Conservation (phyloP, 192 early-diverging fungal species). For the Pilaira anomala region DNA sequence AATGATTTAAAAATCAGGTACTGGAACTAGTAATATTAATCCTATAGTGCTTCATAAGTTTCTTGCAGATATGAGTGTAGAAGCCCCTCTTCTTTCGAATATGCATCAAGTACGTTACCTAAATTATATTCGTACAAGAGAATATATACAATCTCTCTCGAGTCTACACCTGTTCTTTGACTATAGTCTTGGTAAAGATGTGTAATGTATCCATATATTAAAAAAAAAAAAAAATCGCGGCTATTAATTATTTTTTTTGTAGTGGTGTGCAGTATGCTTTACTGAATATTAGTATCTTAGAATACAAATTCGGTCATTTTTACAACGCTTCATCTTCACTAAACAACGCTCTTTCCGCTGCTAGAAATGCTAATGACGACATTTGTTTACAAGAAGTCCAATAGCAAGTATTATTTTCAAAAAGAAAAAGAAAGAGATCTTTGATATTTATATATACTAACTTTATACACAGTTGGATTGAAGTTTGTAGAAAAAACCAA, state of each 20-base stretch:
- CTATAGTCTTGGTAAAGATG: not conserved
- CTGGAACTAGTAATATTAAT: not conserved
- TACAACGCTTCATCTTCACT: slow-evolving; percentile 9
- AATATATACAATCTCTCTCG: slow-evolving; percentile 1
- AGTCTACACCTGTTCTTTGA: not conserved
- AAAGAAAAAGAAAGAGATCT: too few relatives aligned
- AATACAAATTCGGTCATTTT: slow-evolving; percentile 7
- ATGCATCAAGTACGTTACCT: not conserved
- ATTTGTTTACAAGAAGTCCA: slow-evolving; percentile 10
- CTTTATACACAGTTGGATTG: slow-evolving; percentile 1
- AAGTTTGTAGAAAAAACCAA: slow-evolving; percentile 1
- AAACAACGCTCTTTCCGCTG: slow-evolving; percentile 4
- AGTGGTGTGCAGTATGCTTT: slow-evolving; percentile 1
- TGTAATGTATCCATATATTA: not conserved
- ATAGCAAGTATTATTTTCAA: not conserved
- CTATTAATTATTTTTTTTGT: too few relatives aligned
- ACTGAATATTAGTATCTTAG: slow-evolving; percentile 5
- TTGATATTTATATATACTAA: not conserved
- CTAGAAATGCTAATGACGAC: not conserved
- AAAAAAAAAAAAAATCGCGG: too few relatives aligned
- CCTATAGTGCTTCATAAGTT: not conserved
- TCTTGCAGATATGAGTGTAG: not conserved
- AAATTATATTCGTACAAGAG: slow-evolving; percentile 5
- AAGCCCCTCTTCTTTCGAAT: not conserved
- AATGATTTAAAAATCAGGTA: not conserved